A percentile compares a stretch with the other conserved stretches of the same genome.
phyloP scores from a whole-genome alignment of 1,284 basidiomycete genomes.

The Inonotus obliquus region DNA sequence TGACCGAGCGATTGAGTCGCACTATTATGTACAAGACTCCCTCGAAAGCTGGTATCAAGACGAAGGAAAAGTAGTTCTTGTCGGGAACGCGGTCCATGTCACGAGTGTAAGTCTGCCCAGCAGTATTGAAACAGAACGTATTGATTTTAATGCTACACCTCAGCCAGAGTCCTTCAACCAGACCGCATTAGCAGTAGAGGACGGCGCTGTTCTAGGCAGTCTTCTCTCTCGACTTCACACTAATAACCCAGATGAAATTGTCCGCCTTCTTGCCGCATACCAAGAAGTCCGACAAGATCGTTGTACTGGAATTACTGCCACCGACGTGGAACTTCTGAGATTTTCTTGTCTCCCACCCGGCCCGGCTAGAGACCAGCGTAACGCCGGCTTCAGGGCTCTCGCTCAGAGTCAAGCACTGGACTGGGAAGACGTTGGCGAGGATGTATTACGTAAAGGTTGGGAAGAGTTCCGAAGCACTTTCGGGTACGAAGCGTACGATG shows the following conservation, averaged over 20 bases:
- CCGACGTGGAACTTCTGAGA: conserved; percentile 33
- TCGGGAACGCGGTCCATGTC: conserved; percentile 47
- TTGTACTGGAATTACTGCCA: conserved; percentile 30
- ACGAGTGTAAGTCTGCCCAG: conserved; percentile 25
- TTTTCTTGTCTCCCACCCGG: conserved; percentile 35
- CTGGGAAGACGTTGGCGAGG: conserved; percentile 10
- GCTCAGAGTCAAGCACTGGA: conserved; percentile 1
- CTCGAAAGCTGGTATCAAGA: conserved; percentile 48
- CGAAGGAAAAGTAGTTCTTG: conserved; percentile 35
- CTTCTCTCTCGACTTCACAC: conserved; percentile 50
- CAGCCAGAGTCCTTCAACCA: conserved; percentile 9
- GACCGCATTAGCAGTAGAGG: conserved; percentile 37
- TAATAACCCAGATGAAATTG: conserved; percentile 39
- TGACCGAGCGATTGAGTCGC: conserved; percentile 1
- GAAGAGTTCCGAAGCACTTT: conserved; percentile 14
- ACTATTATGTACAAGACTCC: conserved; percentile 5
- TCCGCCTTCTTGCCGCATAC: conserved; percentile 44
- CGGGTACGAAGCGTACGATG: conserved; percentile 19
- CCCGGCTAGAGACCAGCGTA: conserved; percentile 36
- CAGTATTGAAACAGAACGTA: neutral
- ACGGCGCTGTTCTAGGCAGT: conserved; percentile 50
- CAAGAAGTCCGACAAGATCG: conserved; percentile 45
- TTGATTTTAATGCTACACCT: neutral
- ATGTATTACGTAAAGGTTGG: conserved; percentile 10
- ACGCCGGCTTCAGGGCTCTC: conserved; percentile 33